These are phyloP conservation scores for Diplodia intermedia DNA, from an alignment of 2,329 filamentous ascomycete species.

Conservation along the genomic window DNA sequence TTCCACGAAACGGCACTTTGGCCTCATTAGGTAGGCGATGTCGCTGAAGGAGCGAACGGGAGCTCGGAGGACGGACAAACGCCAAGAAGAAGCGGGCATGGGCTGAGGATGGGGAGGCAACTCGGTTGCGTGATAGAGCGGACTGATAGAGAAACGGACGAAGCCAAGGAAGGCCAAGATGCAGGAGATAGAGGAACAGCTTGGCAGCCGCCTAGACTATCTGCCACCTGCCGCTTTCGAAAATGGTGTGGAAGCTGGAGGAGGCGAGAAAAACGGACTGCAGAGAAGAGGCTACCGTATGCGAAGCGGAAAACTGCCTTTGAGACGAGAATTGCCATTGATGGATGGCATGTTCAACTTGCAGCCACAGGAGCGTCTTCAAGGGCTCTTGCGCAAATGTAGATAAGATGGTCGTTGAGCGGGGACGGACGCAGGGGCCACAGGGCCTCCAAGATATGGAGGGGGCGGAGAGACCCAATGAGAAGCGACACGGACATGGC, in stretches of 20 bases:
- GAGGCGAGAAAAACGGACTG: too few relatives aligned
- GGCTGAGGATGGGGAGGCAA: background rate
- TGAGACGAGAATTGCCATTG: background rate
- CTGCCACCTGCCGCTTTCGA: conserved; percentile 22
- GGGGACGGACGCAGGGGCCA: conserved; percentile 5
- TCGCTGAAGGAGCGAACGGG: background rate
- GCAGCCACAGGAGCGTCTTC: background rate
- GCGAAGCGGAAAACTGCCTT: background rate
- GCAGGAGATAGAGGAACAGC: conserved; percentile 4
- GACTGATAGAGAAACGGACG: conserved; percentile 11
- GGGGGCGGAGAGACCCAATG: background rate
- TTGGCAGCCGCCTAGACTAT: conserved; percentile 19
- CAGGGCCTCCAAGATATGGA: conserved; percentile 4
- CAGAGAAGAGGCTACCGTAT: background rate
- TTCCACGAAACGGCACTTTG: conserved; percentile 2
- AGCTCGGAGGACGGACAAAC: background rate
- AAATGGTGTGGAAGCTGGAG: conserved; percentile 7
- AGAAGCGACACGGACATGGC: background rate
- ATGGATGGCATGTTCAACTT: background rate
- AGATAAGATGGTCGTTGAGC: background rate
- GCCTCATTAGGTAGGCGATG: conserved; percentile 12
- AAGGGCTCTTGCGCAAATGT: background rate
- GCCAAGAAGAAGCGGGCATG: conserved; percentile 7
- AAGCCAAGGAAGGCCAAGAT: conserved; percentile 24
- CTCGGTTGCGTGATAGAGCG: conserved; percentile 8